Base-by-base conservation (phyloP, 2,329 filamentous ascomycete species). In the Claviceps spartinae region DNA sequence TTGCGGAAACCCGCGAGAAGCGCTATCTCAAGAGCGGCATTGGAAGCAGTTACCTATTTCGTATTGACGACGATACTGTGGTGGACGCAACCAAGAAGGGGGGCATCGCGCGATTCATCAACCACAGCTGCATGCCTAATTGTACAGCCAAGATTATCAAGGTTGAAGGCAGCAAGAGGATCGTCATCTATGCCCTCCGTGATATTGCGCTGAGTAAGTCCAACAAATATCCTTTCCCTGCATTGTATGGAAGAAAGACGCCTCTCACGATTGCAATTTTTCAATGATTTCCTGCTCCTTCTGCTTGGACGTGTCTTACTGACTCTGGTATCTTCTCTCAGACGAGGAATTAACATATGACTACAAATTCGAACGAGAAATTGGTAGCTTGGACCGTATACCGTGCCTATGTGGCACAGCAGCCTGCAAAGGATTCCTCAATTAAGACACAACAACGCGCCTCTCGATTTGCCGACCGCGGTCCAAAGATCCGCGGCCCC, bases 71-170 rank as follows among this genome's bases (percentile, higher is more conserved):
- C 65, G 91, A 93, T 62, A 95, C 90, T 0, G 91, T 98, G 59
- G 88, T 98, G 55, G 93, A 98, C 70, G 93, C 93, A 47, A 98
- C 93, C 24, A 98, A 98, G 74, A 93, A 95, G 73, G 93, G 93
- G 55, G 93, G 93, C 53, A 98, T 98, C 69, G 93, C 93, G 36
- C 81, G 93, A 44, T 98, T 98, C 70, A 98, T 98, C 77, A 98
- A 98, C 66, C 88, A 98, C 69, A 95, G 88, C 66, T 98, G 93
- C 69, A 93, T 89, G 71, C 93, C 93, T 6, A 98, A 97, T 66
- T 98, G 93, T 71, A 98, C 93, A 41, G 93, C 93, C 57, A 98
- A 97, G 74, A 98, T 98, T 65, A 98, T 98, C 72, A 94, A 94
- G 68, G 93, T 97, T 51, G 93, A 98, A 64, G 91, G 91, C 57